A percentile compares a stretch with the other conserved stretches of the same genome.
These are phyloP conservation scores for Verticillium longisporum DNA, from an alignment of 2,329 filamentous ascomycete genomes.

Conservation along the genomic window DNA sequence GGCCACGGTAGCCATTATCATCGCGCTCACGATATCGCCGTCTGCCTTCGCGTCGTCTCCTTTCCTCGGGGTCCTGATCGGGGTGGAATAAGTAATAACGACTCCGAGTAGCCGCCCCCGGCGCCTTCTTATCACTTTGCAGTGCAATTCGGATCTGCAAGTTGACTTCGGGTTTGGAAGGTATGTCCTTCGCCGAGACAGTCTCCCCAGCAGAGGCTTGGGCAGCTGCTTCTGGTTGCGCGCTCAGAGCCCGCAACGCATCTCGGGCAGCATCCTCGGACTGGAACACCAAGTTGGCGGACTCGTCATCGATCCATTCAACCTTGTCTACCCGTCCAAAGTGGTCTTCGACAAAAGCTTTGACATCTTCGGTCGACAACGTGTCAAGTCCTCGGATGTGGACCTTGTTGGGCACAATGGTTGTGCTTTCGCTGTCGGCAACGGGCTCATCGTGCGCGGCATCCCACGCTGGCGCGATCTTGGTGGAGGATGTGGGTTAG, in stretches of 20 bases:
- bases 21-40: constrained; percentile 58
- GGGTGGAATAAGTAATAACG: constrained; percentile 90
- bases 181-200: constrained; percentile 62
- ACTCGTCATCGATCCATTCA: constrained; percentile 94
- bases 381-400: constrained; percentile 79
- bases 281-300: constrained; percentile 77
- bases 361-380: constrained; percentile 73
- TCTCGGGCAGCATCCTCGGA: constrained; percentile 44
- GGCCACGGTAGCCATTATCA: constrained; percentile 19
- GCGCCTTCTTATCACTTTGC: constrained; percentile 70
- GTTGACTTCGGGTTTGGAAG: constrained; percentile 59
- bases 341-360: constrained; percentile 65
- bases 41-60: constrained; percentile 49
- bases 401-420: constrained; percentile 48
- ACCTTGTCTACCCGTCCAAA: constrained; percentile 55
- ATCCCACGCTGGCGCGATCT: neutral
- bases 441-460: neutral
- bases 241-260: constrained; percentile 47
- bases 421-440: neutral
- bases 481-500: neutral
- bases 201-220: constrained; percentile 53
- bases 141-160: constrained; percentile 71
- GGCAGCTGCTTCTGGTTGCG: constrained; percentile 35
- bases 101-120: constrained; percentile 71
- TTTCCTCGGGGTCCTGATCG: constrained; percentile 76